Evolutionary conservation across 257 asterid genomes (phyloP), one percentile per base, ranked within the genome.

Genomic region (Capsicum baccatum): DNA sequence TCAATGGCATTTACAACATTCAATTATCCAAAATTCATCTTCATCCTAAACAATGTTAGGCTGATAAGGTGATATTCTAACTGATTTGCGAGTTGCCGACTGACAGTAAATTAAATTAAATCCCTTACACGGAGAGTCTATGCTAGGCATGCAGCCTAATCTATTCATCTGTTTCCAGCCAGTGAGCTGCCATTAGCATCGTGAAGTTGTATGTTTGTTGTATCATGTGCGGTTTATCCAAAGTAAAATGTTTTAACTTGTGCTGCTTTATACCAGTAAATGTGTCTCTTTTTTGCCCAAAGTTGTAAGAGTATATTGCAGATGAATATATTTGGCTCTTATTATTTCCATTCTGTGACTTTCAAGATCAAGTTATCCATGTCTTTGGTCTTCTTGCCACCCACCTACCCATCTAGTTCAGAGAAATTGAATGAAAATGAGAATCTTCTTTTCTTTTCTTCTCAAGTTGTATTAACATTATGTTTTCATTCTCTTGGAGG

Each of bases 291-390:
- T 42, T 19, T 70, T 4, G 57, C 58, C 33, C 58, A 47, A 63
- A 9, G 70, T 21, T 63, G 70, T 3, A 17, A 59, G 66, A 16
- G 7, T 17, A 3, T 59, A 21, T 6, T 19, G 42, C 70, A 9
- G 10, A 44, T 47, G 58, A 47, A 71, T 16, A 47, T 71, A n/a
- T 71, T 71, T 71, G 39, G 58, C n/a, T 71, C 80, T 71, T 47
- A 47, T 71, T n/a, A n/a, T 71, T 17, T n/a, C 39, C 9, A 9
- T 42, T 16, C 33, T 69, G 79, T 39, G 48, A 35, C 60, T 67
- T 67, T 67, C 50, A 14, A 67, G 48, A 67, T 67, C 74, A 67
- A 67, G 50, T 67, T 66, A 67, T 67, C 48, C 74, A 48, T 37
- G 76, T 19, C 15, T 39, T 63, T 14, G 8, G 79, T 69, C 33